Percentiles rank a stretch among this genome's conserved stretches.
These are phyloP conservation scores for Gossypium arboreum DNA, from an alignment of 345 rosid species.

Conservation along the genomic window DNA sequence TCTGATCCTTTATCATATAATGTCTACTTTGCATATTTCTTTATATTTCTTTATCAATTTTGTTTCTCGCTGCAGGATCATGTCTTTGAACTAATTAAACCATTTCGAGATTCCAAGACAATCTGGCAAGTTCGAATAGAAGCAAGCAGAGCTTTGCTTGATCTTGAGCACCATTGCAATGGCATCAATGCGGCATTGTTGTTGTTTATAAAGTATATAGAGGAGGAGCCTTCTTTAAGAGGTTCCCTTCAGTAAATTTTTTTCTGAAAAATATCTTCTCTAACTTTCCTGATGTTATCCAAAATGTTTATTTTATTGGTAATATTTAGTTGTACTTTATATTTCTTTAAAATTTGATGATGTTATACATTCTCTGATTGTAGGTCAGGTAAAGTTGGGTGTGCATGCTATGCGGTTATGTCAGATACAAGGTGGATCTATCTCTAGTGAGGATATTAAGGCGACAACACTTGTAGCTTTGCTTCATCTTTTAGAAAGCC, in stretches of 20 bases:
- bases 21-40: conserved; percentile 13
- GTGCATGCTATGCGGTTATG: conserved; percentile 79
- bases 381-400: conserved; percentile 87
- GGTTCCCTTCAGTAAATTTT: conserved; percentile 41
- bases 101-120: conserved; percentile 53
- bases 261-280: background rate
- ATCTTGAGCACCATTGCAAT: conserved; percentile 75
- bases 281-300: background rate
- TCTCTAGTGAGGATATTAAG: conserved; percentile 43
- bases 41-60: conserved; percentile 19
- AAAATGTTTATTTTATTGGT: background rate
- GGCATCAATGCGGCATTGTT: conserved; percentile 76
- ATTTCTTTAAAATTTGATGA: background rate
- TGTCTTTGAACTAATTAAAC: conserved; percentile 66
- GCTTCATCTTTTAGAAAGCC: conserved; percentile 74
- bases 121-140: conserved; percentile 77
- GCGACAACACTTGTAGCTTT: conserved; percentile 50
- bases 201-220: conserved; percentile 61
- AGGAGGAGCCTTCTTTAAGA: conserved; percentile 80
- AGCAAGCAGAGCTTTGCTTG: conserved; percentile 88
- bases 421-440: conserved; percentile 50
- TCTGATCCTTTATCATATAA: background rate
- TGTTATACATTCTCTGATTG: conserved; percentile 24
- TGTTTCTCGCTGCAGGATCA: conserved; percentile 57
- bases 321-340: conserved; percentile 12